Conservation (phyloP, 192 early-diverging fungal genomes). For the Rhizophagus clarus region DNA sequence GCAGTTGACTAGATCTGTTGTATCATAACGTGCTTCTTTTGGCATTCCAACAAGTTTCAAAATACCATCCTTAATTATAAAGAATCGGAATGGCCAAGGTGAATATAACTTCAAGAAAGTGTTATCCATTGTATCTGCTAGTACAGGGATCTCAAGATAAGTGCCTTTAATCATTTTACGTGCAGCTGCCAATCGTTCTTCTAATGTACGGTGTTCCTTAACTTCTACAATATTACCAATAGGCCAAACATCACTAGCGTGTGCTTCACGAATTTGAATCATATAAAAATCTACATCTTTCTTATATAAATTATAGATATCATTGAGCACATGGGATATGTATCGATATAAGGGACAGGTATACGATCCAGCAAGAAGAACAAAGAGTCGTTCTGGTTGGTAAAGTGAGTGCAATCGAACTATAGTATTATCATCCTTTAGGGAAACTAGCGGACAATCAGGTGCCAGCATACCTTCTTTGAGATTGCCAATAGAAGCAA, state of each 20-base stretch:
- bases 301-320: no score
- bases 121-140: no score
- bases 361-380: conserved; percentile 27
- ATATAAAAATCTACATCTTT: no score
- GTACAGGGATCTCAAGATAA: conserved; percentile 7
- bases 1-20: conserved; percentile 16
- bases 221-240: no score
- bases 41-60: conserved; percentile 26
- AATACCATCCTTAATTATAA: conserved; percentile 21
- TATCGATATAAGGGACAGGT: no score
- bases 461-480: conserved; percentile 28
- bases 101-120: no score
- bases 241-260: no score
- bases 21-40: conserved; percentile 25
- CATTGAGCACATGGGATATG: no score
- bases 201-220: no score
- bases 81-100: no score
- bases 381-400: neutral
- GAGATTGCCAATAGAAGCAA: conserved; percentile 11
- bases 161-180: conserved; percentile 20
- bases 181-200: conserved; percentile 17
- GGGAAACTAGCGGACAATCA: conserved; percentile 10
- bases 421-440: neutral
- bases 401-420: conserved; percentile 4
- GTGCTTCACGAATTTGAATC: no score